Base-by-base conservation (phyloP, 1,139 yeast species). In the Yamadazyma dendronema region DNA sequence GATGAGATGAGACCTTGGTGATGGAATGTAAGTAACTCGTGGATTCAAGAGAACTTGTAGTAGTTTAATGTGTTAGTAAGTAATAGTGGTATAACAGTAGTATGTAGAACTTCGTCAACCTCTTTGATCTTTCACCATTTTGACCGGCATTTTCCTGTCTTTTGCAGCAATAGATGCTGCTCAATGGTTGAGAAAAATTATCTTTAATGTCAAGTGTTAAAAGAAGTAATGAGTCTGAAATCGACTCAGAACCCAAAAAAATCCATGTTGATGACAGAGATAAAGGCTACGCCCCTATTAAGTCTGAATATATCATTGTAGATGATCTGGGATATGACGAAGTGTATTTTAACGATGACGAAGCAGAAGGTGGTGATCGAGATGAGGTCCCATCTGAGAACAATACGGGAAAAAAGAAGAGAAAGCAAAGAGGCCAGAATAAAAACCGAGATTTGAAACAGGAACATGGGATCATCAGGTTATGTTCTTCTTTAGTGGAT, bases 401-500 rank as follows among this genome's bases (percentile, higher is more conserved):
- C 17, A 33, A 36, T 16, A 34, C 34, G 9, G 47, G 65, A 61
- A 35, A 48, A 17, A 54, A 49, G 28, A 54, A 54, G 14, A 56
- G 55, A 36, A 74, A 73, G 41, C 73, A 77, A 58, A 70, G 90
- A 36, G 98, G 98, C 1, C 97, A 92, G 63, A 92, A 92, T 62
- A 90, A 92, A 60, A 79, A 80, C 47, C 73, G 98, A 51, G 92
- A 86, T 48, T 71, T 89, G 49, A 76, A 74, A 40, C 96, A 88
- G 59, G 70, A 63, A 17, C 78, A 74, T 42, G 96, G 84, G 44
- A 72, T 70, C 5, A 61, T 85, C 35, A 74, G 81, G 50, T 61
- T 90, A 36, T 92, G 97, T 61, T 65, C 82, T 1, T 62, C 81
- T 12, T 65, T 81, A 54, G 60, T 65, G 38, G 79, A 78, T 54